phyloP scores from a whole-genome alignment of 768 basidiomycete genomes.

The Tremella yokohamensis region DNA sequence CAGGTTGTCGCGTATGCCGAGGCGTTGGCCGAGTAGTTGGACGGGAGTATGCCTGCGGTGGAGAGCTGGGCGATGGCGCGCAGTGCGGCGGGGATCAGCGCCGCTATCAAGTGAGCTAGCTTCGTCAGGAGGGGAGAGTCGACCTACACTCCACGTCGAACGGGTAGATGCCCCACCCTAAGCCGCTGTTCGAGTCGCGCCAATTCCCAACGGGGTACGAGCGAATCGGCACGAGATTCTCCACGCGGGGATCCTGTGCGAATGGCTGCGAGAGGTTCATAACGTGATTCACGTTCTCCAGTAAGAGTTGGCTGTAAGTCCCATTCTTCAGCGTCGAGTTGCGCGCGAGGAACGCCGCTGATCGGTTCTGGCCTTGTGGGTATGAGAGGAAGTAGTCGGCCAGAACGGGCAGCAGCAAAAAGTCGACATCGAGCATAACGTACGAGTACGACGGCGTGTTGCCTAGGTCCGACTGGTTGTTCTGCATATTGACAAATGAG shows the following conservation, averaged over 20 bases:
- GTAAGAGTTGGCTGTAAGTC: conserved; percentile 53
- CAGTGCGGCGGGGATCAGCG: conserved; percentile 54
- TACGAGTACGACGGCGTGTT: conserved; percentile 51
- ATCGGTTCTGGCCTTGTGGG: conserved; percentile 53
- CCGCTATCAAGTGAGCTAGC: conserved; percentile 32
- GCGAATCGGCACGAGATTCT: conserved; percentile 53
- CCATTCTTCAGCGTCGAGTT: conserved; percentile 54
- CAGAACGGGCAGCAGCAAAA: conserved; percentile 54
- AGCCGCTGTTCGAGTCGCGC: conserved; percentile 55
- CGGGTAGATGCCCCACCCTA: conserved; percentile 55
- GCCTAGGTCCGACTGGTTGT: conserved; percentile 52
- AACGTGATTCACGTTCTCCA: conserved; percentile 54
- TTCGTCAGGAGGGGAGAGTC: not conserved
- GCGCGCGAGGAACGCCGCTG: conserved; percentile 48
- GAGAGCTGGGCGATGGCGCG: conserved; percentile 51
- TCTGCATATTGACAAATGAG: conserved; percentile 54
- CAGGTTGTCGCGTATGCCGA: conserved; percentile 44
- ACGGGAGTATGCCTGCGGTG: conserved; percentile 44
- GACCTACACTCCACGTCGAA: conserved; percentile 54
- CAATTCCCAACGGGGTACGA: conserved; percentile 56
- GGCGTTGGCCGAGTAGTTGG: conserved; percentile 29
- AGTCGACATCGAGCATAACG: conserved; percentile 56
- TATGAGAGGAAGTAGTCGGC: conserved; percentile 55
- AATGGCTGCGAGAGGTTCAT: conserved; percentile 53
- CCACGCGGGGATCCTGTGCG: conserved; percentile 41